Base-by-base conservation (phyloP, 164 flowering plant species). In the Saururus chinensis region DNA sequence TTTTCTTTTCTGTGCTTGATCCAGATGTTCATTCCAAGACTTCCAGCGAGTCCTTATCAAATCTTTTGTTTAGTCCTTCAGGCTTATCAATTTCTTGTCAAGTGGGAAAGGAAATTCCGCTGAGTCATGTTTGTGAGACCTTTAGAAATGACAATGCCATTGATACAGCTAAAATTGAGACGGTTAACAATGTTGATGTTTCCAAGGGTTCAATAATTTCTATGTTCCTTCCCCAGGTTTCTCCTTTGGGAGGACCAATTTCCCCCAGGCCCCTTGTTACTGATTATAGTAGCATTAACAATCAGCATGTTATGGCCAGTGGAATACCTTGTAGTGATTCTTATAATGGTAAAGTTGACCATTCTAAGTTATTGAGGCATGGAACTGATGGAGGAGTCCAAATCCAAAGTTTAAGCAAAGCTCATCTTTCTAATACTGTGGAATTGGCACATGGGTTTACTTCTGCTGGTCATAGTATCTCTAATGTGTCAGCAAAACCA, bases 181-280 rank as follows among this genome's bases (percentile, higher is more conserved):
- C 52, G 40, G 21, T 56, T 13, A 73, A 66, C 56, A 72, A 61
- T 57, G 65, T 71, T 60, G 60, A 17, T 20, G 21, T 54, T 4
- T 60, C 59, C 41, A 76, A 64, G 71, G 69, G 61, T 64, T 74
- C 79, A 19, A 66, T 55, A 21, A 60, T 67, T 60, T 75, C 79
- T 1, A 58, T 54, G 64, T 62, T 53, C 60, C 63, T 70, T 59
- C 40, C 75, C 14, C 70, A 69, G 25, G 53, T 49, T 1, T 62
- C 60, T 56, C 20, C 56, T 58, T 53, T 71, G 21, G 78, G 63
- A 66, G 66, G 63, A 24, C 57, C 57, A n/a, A n/a, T n/a, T 3
- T 9, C 45, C 45, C 8, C 12, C 12, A 13, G 45, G 45, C 45
- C 8, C 12, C 11, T 57, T 60, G 26, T 58, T 13, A 63, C 51